phyloP scores from a whole-genome alignment of 2,329 filamentous ascomycete genomes.

The Chrysoporthe puriensis region DNA sequence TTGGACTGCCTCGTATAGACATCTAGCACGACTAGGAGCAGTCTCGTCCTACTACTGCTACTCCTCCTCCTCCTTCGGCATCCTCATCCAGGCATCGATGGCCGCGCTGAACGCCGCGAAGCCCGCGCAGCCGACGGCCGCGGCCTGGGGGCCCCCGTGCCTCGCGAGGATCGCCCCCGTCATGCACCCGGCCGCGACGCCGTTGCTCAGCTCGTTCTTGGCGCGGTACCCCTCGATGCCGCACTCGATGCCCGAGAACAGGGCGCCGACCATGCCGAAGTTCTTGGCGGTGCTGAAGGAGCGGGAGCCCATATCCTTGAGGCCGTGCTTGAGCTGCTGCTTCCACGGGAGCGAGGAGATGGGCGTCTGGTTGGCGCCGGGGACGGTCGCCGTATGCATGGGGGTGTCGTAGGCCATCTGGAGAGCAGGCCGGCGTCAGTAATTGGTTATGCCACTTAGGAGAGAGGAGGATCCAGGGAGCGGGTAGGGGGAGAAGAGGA shows the following conservation, averaged over 20 bases:
- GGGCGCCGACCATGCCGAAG: constrained; percentile 89
- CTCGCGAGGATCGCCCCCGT: constrained; percentile 88
- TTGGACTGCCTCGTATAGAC: no score
- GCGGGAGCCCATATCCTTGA: constrained; percentile 91
- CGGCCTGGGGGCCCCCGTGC: constrained; percentile 87
- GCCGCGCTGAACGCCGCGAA: constrained; percentile 93
- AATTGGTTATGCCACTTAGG: not conserved
- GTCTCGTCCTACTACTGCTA: no score
- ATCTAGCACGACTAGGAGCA: no score
- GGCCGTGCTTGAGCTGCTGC: constrained; percentile 81
- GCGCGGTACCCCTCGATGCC: constrained; percentile 90
- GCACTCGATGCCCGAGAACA: constrained; percentile 94
- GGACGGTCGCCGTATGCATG: constrained; percentile 58
- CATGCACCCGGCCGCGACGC: constrained; percentile 83
- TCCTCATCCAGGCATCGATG: constrained; percentile 89
- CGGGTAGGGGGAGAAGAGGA: constrained; percentile 7
- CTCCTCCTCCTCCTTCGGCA: constrained; percentile 65
- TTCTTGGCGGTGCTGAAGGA: constrained; percentile 87
- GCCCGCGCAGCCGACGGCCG: constrained; percentile 83
- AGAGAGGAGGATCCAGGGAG: not conserved
- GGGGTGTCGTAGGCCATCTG: constrained; percentile 99
- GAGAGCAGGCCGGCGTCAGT: constrained; percentile 14
- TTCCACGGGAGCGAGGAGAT: constrained; percentile 73
- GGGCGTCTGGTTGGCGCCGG: constrained; percentile 37
- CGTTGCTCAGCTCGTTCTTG: constrained; percentile 92